phyloP scores from a whole-genome alignment of 106 monocot species.

The Phalaenopsis equestris region DNA sequence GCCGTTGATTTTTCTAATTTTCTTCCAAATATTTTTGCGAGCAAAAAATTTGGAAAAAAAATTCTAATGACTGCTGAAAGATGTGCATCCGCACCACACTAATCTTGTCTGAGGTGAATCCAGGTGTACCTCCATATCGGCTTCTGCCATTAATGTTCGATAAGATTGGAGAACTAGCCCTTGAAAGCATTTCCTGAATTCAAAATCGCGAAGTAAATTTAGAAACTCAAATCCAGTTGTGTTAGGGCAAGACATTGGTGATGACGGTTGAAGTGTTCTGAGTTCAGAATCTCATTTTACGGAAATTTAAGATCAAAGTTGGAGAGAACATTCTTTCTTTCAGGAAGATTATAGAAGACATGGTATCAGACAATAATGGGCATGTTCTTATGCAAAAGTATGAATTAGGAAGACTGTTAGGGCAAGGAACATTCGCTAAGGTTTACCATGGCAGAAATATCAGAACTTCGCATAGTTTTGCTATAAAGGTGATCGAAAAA shows the following conservation, averaged over 20 bases:
- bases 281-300: neutral
- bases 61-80: conserved; percentile 36
- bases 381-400: conserved; percentile 24
- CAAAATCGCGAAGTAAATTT: neutral
- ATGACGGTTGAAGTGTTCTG: conserved; percentile 22
- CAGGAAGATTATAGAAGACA: neutral
- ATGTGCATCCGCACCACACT: conserved; percentile 26
- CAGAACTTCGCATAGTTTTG: conserved; percentile 23
- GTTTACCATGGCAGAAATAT: conserved; percentile 25
- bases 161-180: conserved; percentile 13
- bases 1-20: no score
- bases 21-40: neutral
- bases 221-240: conserved; percentile 8
- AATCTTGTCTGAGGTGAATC: conserved; percentile 20
- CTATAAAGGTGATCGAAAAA: conserved; percentile 39
- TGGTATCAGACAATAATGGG: conserved; percentile 21
- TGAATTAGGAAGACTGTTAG: conserved; percentile 26
- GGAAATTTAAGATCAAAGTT: neutral
- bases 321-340: neutral
- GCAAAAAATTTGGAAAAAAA: conserved; percentile 5
- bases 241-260: conserved; percentile 18
- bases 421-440: conserved; percentile 28
- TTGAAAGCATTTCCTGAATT: neutral
- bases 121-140: conserved; percentile 5
- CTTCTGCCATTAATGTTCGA: conserved; percentile 18